Evolutionary conservation across 768 basidiomycete species (phyloP), one percentile per base, ranked within the genome.

Genomic region (Leccinum sublutescens): DNA sequence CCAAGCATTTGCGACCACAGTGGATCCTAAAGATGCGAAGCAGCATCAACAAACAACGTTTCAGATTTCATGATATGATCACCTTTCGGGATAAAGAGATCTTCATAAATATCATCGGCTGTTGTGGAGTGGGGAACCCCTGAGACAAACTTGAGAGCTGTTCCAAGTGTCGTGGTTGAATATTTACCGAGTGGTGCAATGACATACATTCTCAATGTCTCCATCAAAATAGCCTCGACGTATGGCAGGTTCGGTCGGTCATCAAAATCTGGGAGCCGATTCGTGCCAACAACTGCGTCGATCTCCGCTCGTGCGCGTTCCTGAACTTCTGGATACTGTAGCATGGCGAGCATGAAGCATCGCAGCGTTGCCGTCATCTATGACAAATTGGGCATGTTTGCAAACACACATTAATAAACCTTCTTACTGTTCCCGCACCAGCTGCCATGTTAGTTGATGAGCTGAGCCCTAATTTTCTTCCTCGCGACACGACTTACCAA

Each of bases 331-430:
- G 76, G 76, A 53, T 74, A 45, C 11, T 60, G 57, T 9, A 69
- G n/a, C 70, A 76, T 77, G 10, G 68, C 69, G 17, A 75, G 61
- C 57, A 76, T 60, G 55, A 78, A 76, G 1, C 45, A 57, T 25
- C 58, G 56, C 53, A 70, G 23, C 3, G 57, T 60, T 1, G 69
- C 45, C 1, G 52, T 19, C 1, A 57, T 55, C 62, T 65, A 38
- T n/a, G 5, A 52, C 49, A 60, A 12, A 29, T 2, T 52, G 34
- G 56, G 38, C 15, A n/a, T 33, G 6, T 45, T 34, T 15, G 54
- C 10, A 29, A 52, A 23, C 10, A 19, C n/a, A 25, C 47, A 21
- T 10, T 15, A 14, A 25, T 48, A 15, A 25, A 48, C 17, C 6
- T 25, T 9, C 47, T 25, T 21, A 48, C 47, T 21, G 47, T 48